Evolutionary conservation across 2,329 filamentous ascomycete genomes (phyloP).

Genomic region (Elsinoe perseae): DNA sequence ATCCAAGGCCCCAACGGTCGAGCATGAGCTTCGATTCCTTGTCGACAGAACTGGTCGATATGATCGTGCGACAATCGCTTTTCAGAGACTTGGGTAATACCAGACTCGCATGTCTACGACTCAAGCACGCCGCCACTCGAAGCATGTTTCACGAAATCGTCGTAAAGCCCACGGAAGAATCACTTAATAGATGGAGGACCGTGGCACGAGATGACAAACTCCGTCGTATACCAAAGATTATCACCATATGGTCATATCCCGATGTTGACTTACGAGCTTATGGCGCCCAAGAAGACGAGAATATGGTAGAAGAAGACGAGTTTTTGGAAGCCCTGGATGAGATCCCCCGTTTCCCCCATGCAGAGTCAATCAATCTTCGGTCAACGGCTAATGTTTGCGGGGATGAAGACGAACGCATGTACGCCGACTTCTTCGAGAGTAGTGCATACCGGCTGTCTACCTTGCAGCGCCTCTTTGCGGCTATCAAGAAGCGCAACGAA

Average conservation of each 20-base stretch:
- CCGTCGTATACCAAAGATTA: not conserved
- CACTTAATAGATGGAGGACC: not conserved
- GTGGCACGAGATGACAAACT: not conserved
- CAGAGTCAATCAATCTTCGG: not conserved
- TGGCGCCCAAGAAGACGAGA: not conserved
- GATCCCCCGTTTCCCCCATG: not conserved
- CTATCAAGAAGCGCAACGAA: not conserved
- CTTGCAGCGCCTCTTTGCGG: not conserved
- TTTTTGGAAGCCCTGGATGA: not conserved
- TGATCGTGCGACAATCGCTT: not conserved
- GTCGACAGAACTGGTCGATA: not conserved
- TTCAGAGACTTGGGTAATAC: not conserved
- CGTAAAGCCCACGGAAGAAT: not conserved
- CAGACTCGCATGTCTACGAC: not conserved
- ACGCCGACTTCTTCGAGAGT: not conserved
- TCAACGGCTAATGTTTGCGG: not conserved
- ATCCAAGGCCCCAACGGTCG: no score
- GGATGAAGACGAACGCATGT: not conserved
- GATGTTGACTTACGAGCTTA: conserved; percentile 5
- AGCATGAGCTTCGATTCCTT: not conserved
- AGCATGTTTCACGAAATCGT: not conserved
- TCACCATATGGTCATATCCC: conserved; percentile 7
- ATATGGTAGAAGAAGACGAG: not conserved
- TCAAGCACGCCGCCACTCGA: not conserved
- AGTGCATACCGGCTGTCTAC: not conserved